These are phyloP conservation scores for Xylariaceae sp. DNA, from an alignment of 2,329 filamentous ascomycete genomes.

Conservation along the genomic window DNA sequence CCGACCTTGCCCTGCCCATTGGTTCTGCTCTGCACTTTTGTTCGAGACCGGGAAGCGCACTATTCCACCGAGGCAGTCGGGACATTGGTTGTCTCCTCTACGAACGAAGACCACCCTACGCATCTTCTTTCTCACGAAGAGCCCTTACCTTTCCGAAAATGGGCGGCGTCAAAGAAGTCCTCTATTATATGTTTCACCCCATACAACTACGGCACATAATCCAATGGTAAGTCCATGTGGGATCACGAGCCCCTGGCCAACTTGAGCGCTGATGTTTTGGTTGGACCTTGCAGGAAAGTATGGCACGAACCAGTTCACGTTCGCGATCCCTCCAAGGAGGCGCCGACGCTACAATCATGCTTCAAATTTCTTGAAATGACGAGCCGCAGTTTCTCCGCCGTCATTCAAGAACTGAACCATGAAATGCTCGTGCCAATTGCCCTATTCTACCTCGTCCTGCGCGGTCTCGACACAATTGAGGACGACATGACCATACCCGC, in stretches of 20 bases:
- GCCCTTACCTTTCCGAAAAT: constrained; percentile 33
- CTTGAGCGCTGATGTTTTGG: no score
- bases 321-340: constrained; percentile 72
- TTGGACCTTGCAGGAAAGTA: constrained; percentile 62
- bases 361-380: constrained; percentile 83
- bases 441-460: constrained; percentile 88
- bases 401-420: constrained; percentile 93
- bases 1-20: no score
- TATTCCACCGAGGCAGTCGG: no score
- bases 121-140: background rate
- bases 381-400: constrained; percentile 85
- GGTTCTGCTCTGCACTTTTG: no score
- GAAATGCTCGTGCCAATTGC: constrained; percentile 85
- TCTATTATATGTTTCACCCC: constrained; percentile 73
- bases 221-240: constrained; percentile 68
- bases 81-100: no score
- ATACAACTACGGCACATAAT: constrained; percentile 74
- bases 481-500: constrained; percentile 93
- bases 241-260: no score
- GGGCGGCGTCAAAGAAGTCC: constrained; percentile 46
- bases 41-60: no score
- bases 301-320: constrained; percentile 94
- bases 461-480: constrained; percentile 95
- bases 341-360: constrained; percentile 69
- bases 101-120: background rate